Conservation (phyloP, 1,139 yeast genomes). For the Lodderomyces theae region DNA sequence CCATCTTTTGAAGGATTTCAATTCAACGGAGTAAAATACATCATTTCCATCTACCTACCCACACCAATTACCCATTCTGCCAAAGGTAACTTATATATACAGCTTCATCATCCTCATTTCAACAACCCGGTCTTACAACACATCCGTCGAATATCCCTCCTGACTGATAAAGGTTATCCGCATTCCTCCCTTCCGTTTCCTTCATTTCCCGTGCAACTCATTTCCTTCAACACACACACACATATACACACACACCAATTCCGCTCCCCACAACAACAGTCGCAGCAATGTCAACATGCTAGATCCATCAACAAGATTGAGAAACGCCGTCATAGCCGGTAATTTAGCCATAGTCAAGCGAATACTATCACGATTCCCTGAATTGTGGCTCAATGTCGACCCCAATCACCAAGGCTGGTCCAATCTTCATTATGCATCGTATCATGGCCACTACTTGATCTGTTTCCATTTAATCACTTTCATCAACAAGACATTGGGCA, state of each 20-base stretch:
- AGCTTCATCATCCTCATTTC: too few species aligned
- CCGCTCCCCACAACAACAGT: too few species aligned
- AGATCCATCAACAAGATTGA: slow-evolving; percentile 67
- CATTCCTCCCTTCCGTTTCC: too few species aligned
- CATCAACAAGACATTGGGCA: slow-evolving; percentile 26
- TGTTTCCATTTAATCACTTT: slow-evolving; percentile 56
- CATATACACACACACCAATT: too few species aligned
- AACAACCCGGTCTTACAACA: too few species aligned
- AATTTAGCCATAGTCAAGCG: slow-evolving; percentile 72
- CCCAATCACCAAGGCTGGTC: slow-evolving; percentile 76
- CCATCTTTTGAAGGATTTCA: too few species aligned
- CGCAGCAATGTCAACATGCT: slow-evolving; percentile 32
- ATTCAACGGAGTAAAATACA: too few species aligned
- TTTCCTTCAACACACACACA: slow-evolving; percentile 9
- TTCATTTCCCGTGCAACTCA: neutral
- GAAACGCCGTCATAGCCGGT: slow-evolving; percentile 72
- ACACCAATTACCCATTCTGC: too few species aligned
- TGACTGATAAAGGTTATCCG: too few species aligned
- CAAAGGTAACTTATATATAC: too few species aligned
- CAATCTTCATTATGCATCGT: slow-evolving; percentile 84
- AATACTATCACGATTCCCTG: slow-evolving; percentile 70
- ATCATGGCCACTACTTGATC: slow-evolving; percentile 72
- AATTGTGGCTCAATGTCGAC: slow-evolving; percentile 71
- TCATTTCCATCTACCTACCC: too few species aligned
- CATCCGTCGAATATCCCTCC: too few species aligned